Percentiles rank a stretch among this genome's conserved stretches.
phyloP scores from a whole-genome alignment of 2,329 filamentous ascomycete species.

The Ophiobolus disseminans region DNA sequence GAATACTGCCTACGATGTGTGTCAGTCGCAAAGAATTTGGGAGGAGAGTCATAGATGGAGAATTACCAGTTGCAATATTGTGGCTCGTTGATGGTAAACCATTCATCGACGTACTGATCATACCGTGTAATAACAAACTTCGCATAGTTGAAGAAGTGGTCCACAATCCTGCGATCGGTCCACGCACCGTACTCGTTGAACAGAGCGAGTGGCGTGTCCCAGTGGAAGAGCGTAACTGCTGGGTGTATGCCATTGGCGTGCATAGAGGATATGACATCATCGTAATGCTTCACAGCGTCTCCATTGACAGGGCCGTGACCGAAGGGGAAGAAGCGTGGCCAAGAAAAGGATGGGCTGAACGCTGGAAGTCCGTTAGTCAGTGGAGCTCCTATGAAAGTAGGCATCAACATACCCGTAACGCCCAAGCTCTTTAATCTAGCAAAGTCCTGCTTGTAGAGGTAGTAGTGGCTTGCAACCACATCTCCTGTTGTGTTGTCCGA shows the following conservation, averaged over 20 bases:
- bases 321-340: constrained; percentile 50
- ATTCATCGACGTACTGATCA: constrained; percentile 50
- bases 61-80: constrained; percentile 52
- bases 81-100: constrained; percentile 53
- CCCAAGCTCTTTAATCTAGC: constrained; percentile 47
- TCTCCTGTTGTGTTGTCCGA: constrained; percentile 52
- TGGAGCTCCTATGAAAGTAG: background rate
- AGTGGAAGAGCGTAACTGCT: constrained; percentile 51
- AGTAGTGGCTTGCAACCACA: constrained; percentile 52
- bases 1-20: constrained; percentile 59
- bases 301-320: constrained; percentile 48
- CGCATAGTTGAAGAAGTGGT: constrained; percentile 53
- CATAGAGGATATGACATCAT: constrained; percentile 49
- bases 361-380: constrained; percentile 10
- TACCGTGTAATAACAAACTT: constrained; percentile 53
- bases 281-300: constrained; percentile 48
- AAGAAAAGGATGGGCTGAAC: constrained; percentile 49
- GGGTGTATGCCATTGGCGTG: constrained; percentile 46
- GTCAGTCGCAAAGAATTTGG: too few relatives aligned
- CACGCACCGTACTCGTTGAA: constrained; percentile 53
- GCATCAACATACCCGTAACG: constrained; percentile 24
- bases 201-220: constrained; percentile 53
- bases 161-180: constrained; percentile 49
- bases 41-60: too few relatives aligned
- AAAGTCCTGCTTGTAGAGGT: constrained; percentile 54